phyloP scores from a whole-genome alignment of 2,329 filamentous ascomycete genomes.

The Bertia moriformis region DNA sequence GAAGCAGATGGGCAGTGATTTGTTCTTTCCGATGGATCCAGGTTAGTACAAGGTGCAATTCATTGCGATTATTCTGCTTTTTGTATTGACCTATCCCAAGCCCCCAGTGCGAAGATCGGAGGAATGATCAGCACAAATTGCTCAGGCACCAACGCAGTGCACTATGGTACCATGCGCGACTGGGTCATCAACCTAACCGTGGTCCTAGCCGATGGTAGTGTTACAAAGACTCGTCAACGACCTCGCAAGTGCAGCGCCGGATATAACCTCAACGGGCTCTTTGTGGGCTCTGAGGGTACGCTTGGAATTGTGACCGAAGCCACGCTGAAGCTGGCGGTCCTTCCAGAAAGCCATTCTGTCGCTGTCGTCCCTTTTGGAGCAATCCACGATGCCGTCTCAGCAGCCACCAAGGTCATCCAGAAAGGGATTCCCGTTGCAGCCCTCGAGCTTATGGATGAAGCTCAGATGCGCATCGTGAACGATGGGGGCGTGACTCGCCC shows the following conservation, averaged over 20 bases:
- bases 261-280: constrained; percentile 69
- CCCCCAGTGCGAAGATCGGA: constrained; percentile 61
- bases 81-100: too few species aligned
- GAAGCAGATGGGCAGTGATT: constrained; percentile 53
- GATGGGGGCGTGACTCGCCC: constrained; percentile 54
- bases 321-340: constrained; percentile 64
- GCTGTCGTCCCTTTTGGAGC: constrained; percentile 68
- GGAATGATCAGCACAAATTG: constrained; percentile 73
- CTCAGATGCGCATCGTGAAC: constrained; percentile 76
- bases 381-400: constrained; percentile 61
- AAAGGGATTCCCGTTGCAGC: constrained; percentile 59
- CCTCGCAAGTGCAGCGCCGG: constrained; percentile 70
- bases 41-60: too few species aligned
- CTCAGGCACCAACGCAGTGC: constrained; percentile 65
- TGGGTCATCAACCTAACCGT: constrained; percentile 76
- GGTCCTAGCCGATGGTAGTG: constrained; percentile 61
- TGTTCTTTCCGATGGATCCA: constrained; percentile 87
- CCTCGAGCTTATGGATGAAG: constrained; percentile 79
- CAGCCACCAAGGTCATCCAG: constrained; percentile 63
- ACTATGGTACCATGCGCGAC: constrained; percentile 77
- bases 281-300: constrained; percentile 71
- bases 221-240: constrained; percentile 65
- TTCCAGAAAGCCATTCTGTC: constrained; percentile 63
- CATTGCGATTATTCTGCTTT: too few species aligned
- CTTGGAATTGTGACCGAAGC: constrained; percentile 71